These are phyloP conservation scores for Singerocomus inundabilis DNA, from an alignment of 1,284 basidiomycete species.

Conservation along the genomic window DNA sequence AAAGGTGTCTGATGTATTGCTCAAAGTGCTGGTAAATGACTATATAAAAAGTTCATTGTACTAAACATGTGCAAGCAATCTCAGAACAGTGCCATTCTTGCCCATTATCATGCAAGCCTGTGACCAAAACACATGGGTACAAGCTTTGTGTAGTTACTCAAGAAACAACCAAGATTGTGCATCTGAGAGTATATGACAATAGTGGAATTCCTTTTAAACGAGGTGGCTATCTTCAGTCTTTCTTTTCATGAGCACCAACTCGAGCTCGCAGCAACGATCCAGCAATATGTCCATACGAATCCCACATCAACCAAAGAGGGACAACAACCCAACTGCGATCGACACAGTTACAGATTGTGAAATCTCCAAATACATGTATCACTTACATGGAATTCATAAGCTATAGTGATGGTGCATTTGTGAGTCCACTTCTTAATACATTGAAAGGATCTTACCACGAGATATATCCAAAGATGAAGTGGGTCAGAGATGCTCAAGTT, in stretches of 20 bases:
- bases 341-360: conserved; percentile 14
- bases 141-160: too few species aligned
- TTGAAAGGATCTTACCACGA: conserved; percentile 39
- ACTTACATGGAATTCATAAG: conserved; percentile 78
- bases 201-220: background rate
- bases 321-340: conserved; percentile 70
- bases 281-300: conserved; percentile 71
- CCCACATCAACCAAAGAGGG: conserved; percentile 70
- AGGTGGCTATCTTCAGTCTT: conserved; percentile 23
- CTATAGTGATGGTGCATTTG: conserved; percentile 35
- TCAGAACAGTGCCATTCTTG: too few species aligned
- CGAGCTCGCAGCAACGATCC: conserved; percentile 51
- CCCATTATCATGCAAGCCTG: too few species aligned
- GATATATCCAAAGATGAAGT: conserved; percentile 56
- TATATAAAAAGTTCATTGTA: too few species aligned
- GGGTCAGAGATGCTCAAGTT: conserved; percentile 69
- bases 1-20: too few species aligned
- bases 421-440: conserved; percentile 2
- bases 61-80: too few species aligned
- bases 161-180: too few species aligned
- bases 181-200: too few species aligned
- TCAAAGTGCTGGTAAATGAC: too few species aligned
- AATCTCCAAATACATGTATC: background rate
- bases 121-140: too few species aligned
- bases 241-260: conserved; percentile 39